Conservation (phyloP, 2,329 filamentous ascomycete species). For the Phyllosticta citriasiana region DNA sequence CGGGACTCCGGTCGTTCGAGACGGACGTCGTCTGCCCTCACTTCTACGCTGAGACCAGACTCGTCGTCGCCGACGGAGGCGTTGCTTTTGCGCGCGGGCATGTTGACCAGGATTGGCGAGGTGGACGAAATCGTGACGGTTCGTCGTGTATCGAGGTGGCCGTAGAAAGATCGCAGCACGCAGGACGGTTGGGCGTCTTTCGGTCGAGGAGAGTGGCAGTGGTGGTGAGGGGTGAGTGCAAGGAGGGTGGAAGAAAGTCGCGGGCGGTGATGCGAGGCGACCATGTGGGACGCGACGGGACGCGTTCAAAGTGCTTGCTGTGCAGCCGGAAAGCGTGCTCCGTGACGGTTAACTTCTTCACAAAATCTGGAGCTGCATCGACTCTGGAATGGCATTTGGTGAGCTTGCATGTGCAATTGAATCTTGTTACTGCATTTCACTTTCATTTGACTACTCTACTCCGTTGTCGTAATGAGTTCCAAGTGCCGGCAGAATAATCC, state of each 20-base stretch:
- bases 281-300: neutral
- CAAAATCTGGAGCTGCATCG: too few relatives aligned
- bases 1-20: neutral
- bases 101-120: slow-evolving; percentile 14
- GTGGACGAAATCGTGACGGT: neutral
- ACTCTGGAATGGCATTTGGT: neutral
- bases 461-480: too few relatives aligned
- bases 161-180: neutral
- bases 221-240: neutral
- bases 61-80: slow-evolving; percentile 31
- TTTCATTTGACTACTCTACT: too few relatives aligned
- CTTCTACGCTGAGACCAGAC: slow-evolving; percentile 35
- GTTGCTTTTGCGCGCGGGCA: slow-evolving; percentile 41
- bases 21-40: slow-evolving; percentile 14
- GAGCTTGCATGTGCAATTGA: neutral
- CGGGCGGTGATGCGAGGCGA: neutral
- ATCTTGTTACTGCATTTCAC: neutral
- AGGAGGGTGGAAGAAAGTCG: neutral
- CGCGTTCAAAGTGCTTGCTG: neutral
- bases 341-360: too few relatives aligned
- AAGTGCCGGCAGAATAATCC: too few relatives aligned
- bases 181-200: neutral
- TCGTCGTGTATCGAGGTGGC: neutral
- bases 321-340: neutral
- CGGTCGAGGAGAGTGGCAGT: neutral